phyloP scores from a whole-genome alignment of 2,329 filamentous ascomycete species.

The Sporothrix schenckii region DNA sequence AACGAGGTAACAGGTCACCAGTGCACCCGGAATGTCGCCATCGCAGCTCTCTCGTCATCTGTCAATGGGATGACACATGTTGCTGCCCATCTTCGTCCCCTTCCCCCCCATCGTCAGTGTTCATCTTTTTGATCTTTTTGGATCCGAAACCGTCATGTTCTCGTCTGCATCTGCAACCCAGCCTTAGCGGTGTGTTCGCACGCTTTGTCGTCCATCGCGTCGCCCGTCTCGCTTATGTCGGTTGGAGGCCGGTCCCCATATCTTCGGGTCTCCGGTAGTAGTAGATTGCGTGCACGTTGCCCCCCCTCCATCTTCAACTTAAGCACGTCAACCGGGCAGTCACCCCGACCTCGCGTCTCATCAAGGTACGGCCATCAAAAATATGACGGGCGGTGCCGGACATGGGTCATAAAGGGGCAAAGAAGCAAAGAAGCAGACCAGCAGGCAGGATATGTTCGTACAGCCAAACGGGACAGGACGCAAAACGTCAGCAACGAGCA shows the following conservation, averaged over 20 bases:
- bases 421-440: background rate
- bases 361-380: background rate
- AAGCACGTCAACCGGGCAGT: slow-evolving; percentile 16
- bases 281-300: background rate
- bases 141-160: too few relatives aligned
- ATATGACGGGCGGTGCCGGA: background rate
- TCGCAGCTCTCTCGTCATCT: slow-evolving; percentile 17
- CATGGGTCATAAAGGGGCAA: background rate
- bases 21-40: slow-evolving; percentile 19
- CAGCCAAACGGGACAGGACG: background rate
- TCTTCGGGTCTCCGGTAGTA: background rate
- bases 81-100: background rate
- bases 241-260: background rate
- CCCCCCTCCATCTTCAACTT: too few relatives aligned
- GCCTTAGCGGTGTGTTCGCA: too few relatives aligned
- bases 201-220: too few relatives aligned
- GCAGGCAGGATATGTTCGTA: background rate
- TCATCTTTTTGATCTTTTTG: slow-evolving; percentile 5
- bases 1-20: background rate
- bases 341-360: slow-evolving; percentile 1
- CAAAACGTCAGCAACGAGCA: background rate
- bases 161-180: background rate
- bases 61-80: slow-evolving; percentile 2
- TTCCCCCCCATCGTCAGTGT: background rate
- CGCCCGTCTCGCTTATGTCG: slow-evolving; percentile 2